These are phyloP conservation scores for Boletus coccyginus DNA, from an alignment of 768 basidiomycete species.

Conservation along the genomic window DNA sequence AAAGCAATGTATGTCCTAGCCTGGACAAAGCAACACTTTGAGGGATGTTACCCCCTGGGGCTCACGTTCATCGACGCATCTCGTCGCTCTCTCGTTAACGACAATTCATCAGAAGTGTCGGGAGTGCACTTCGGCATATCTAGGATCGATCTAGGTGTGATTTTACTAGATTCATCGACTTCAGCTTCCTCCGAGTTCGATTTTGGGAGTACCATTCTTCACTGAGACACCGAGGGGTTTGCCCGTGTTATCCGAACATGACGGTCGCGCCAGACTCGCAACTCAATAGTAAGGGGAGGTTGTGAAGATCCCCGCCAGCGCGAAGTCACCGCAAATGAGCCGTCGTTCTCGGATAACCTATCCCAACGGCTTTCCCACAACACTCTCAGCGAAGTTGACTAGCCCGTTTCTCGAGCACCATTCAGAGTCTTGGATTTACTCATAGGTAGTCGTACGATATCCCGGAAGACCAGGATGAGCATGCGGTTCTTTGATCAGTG, in stretches of 20 bases:
- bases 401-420: background rate
- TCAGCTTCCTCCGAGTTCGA: conserved; percentile 7
- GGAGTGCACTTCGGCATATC: background rate
- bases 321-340: background rate
- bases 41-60: no score
- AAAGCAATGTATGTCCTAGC: background rate
- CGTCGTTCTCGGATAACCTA: conserved; percentile 16
- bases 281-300: background rate
- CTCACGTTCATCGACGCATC: background rate
- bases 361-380: conserved; percentile 2
- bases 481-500: conserved; percentile 3
- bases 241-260: background rate
- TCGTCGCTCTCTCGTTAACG: background rate
- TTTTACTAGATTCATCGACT: conserved; percentile 7
- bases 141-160: conserved; percentile 6
- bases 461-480: background rate
- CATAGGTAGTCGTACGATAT: background rate
- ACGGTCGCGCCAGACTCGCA: conserved; percentile 1
- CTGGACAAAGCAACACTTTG: background rate
- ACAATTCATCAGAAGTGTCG: background rate
- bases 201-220: background rate
- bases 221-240: background rate
- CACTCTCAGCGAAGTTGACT: conserved; percentile 7
- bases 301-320: background rate
- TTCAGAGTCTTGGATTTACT: background rate